Percentiles rank a stretch among this genome's conserved stretches.
phyloP scores from a whole-genome alignment of 805 yeast species.

The Wickerhamomyces alni region DNA sequence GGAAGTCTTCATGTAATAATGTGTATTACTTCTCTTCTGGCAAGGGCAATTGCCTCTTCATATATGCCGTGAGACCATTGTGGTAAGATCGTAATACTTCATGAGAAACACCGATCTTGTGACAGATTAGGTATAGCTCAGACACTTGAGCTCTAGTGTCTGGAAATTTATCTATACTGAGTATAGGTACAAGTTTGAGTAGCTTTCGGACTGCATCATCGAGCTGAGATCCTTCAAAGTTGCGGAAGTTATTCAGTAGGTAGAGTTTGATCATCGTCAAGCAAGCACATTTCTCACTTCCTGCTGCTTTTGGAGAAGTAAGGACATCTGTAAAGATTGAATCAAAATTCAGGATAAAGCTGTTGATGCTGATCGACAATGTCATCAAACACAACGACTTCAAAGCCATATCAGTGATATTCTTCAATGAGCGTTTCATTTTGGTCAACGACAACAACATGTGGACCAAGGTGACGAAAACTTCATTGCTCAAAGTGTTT shows the following conservation, averaged over 20 bases:
- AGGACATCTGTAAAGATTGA: conserved; percentile 11
- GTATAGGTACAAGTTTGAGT: conserved; percentile 1
- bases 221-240: conserved; percentile 1
- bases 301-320: conserved; percentile 8
- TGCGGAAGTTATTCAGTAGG: conserved; percentile 9
- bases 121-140: conserved; percentile 14
- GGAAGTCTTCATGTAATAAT: no score
- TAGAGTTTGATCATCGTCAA: conserved; percentile 20
- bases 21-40: neutral
- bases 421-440: conserved; percentile 11
- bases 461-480: conserved; percentile 13
- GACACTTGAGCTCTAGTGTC: conserved; percentile 17
- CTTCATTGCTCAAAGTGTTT: conserved; percentile 9
- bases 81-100: conserved; percentile 6
- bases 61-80: conserved; percentile 7
- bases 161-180: conserved; percentile 15
- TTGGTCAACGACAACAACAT: conserved; percentile 18
- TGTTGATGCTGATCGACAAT: conserved; percentile 13
- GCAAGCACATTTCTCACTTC: conserved; percentile 20
- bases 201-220: conserved; percentile 7
- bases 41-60: neutral
- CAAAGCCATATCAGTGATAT: conserved; percentile 8
- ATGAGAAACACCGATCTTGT: conserved; percentile 1
- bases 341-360: conserved; percentile 16
- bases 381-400: conserved; percentile 23